A percentile compares a stretch with the other conserved stretches of the same genome.
phyloP scores from a whole-genome alignment of 2,329 filamentous ascomycete genomes.

The Biscogniauxia sp. region DNA sequence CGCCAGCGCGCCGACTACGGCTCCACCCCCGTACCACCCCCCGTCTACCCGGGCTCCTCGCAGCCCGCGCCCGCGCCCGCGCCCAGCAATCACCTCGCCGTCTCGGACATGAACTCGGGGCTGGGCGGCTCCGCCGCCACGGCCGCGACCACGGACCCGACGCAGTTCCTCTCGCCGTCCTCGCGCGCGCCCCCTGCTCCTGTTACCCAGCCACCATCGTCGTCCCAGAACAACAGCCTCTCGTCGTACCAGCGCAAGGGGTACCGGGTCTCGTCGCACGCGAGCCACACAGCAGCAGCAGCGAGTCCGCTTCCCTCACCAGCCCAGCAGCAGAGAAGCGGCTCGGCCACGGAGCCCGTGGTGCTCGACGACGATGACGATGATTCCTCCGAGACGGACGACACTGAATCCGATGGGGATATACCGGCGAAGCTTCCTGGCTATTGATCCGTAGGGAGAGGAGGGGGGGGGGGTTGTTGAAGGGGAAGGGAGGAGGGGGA shows the following conservation, averaged over 20 bases:
- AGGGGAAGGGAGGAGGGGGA: no score
- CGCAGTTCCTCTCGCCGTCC: background rate
- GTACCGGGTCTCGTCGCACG: slow-evolving; percentile 30
- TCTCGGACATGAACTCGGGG: slow-evolving; percentile 28
- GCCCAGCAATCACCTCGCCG: slow-evolving; percentile 22
- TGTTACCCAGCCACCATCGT: background rate
- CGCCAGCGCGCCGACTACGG: slow-evolving; percentile 26
- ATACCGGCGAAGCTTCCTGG: slow-evolving; percentile 30
- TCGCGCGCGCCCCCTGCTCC: background rate
- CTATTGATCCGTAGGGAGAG: slow-evolving; percentile 2
- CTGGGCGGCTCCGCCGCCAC: slow-evolving; percentile 28
- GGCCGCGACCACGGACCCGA: slow-evolving; percentile 22
- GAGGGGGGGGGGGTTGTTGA: no score
- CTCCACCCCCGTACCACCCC: background rate
- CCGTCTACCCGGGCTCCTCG: background rate
- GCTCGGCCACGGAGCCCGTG: slow-evolving; percentile 25
- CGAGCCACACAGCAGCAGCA: slow-evolving; percentile 9
- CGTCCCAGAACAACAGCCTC: slow-evolving; percentile 24
- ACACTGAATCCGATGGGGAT: slow-evolving; percentile 26
- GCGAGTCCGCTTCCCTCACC: background rate
- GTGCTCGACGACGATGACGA: slow-evolving; percentile 24
- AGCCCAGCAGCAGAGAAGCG: slow-evolving; percentile 8
- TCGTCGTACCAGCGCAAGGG: slow-evolving; percentile 30
- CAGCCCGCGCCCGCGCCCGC: slow-evolving; percentile 1
- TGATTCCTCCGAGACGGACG: slow-evolving; percentile 8